phyloP scores from a whole-genome alignment of 805 yeast genomes.

The Scheffersomyces lignosus region DNA sequence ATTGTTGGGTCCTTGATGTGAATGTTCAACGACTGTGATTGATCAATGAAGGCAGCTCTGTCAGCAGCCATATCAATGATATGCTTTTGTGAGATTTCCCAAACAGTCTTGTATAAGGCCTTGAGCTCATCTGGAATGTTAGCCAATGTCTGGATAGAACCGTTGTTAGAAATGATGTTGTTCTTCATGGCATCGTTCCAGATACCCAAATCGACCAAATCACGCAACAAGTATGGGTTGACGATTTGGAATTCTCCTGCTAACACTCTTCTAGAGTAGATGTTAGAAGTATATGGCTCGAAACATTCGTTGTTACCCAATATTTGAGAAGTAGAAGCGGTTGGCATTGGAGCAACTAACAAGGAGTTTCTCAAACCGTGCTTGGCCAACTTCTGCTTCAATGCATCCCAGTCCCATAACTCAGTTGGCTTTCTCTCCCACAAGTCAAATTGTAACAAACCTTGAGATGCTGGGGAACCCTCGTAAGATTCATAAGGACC shows the following conservation, averaged over 20 bases:
- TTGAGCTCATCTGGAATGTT: constrained; percentile 56
- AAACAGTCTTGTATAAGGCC: constrained; percentile 57
- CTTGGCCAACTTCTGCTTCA: constrained; percentile 48
- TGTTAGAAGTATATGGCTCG: constrained; percentile 63
- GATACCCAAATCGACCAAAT: constrained; percentile 56
- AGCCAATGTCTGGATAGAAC: constrained; percentile 56
- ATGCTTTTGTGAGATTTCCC: constrained; percentile 61
- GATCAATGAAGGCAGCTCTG: constrained; percentile 79
- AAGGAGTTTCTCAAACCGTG: constrained; percentile 59
- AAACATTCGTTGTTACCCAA: constrained; percentile 63
- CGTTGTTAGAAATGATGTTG: constrained; percentile 55
- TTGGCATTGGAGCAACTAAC: constrained; percentile 66
- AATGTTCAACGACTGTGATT: constrained; percentile 90
- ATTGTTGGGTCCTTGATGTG: constrained; percentile 88
- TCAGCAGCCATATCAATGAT: constrained; percentile 47
- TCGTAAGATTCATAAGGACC: constrained; percentile 52
- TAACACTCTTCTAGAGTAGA: constrained; percentile 61
- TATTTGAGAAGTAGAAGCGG: constrained; percentile 66
- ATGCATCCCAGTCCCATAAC: constrained; percentile 58
- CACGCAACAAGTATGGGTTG: constrained; percentile 57
- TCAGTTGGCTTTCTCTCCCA: constrained; percentile 62
- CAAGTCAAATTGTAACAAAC: constrained; percentile 55
- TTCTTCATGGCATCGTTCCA: constrained; percentile 62
- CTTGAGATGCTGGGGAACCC: constrained; percentile 62
- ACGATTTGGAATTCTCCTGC: constrained; percentile 68